These are phyloP conservation scores for Avena atlantica DNA, from an alignment of 176 grass and related monocot species.

Conservation along the genomic window DNA sequence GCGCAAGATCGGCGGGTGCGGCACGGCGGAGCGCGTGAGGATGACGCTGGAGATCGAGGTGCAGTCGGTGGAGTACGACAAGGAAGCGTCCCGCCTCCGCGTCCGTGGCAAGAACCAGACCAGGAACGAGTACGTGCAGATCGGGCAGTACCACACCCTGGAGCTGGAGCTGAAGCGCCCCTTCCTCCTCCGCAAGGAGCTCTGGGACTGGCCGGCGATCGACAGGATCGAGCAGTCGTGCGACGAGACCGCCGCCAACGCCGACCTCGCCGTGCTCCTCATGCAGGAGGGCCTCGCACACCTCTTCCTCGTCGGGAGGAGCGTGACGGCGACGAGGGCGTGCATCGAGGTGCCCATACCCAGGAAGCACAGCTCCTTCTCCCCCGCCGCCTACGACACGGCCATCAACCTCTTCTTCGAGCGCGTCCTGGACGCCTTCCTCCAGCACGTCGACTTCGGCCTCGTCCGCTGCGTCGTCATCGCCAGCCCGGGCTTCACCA, in stretches of 20 bases:
- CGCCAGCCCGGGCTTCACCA: constrained; percentile 89
- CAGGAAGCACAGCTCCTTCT: constrained; percentile 64
- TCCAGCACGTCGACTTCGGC: constrained; percentile 79
- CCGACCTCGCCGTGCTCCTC: constrained; percentile 84
- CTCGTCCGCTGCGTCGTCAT: constrained; percentile 69
- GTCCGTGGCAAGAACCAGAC: constrained; percentile 82
- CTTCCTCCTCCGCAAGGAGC: constrained; percentile 69
- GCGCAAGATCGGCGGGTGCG: background rate
- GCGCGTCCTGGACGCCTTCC: constrained; percentile 67
- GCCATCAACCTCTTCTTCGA: constrained; percentile 87
- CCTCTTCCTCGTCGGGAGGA: constrained; percentile 72
- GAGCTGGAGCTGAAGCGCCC: constrained; percentile 70
- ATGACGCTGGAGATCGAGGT: background rate
- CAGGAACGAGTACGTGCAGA: constrained; percentile 75
- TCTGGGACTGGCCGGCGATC: constrained; percentile 80
- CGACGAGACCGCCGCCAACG: constrained; percentile 70
- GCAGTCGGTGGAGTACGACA: background rate
- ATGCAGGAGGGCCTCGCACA: constrained; percentile 91
- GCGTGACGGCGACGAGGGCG: constrained; percentile 69
- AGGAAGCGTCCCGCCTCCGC: constrained; percentile 39
- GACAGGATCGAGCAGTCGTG: constrained; percentile 77
- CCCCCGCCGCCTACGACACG: constrained; percentile 17
- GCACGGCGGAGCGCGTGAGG: background rate
- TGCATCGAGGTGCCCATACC: constrained; percentile 76
- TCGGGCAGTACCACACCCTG: constrained; percentile 90